Evolutionary conservation across 176 grass and related monocot species (phyloP).

Genomic region (Oryza longistaminata): DNA sequence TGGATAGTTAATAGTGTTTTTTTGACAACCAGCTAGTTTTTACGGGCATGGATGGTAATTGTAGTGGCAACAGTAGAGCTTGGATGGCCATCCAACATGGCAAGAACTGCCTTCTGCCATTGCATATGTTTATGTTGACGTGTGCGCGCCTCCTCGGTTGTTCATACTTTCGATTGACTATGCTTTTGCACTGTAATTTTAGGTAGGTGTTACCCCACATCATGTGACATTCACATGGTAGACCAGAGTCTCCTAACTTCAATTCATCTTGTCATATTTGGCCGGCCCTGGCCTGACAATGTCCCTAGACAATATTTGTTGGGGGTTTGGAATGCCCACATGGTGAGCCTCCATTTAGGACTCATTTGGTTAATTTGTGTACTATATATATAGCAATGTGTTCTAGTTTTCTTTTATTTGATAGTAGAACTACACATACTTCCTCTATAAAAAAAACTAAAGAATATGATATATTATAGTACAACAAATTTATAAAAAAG

Average conservation of each 20-base stretch:
- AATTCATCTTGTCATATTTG: slow-evolving; percentile 41
- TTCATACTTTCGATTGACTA: background rate
- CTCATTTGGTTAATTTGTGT: background rate
- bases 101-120: too few species aligned
- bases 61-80: too few species aligned
- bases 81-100: too few species aligned
- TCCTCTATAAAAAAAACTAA: too few species aligned
- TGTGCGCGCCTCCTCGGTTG: too few species aligned
- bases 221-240: slow-evolving; percentile 64
- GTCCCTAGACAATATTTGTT: slow-evolving; percentile 37
- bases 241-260: slow-evolving; percentile 41
- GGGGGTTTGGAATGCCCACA: slow-evolving; percentile 40
- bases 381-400: background rate
- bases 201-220: slow-evolving; percentile 24
- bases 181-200: background rate
- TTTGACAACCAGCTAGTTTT: too few species aligned
- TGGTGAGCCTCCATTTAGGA: slow-evolving; percentile 45
- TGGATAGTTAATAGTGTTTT: too few species aligned
- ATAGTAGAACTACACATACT: background rate
- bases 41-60: too few species aligned
- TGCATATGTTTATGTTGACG: too few species aligned
- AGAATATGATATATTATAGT: too few species aligned
- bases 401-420: background rate
- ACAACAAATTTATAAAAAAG: too few species aligned
- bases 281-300: slow-evolving; percentile 38